Evolutionary conservation across 805 yeast species (phyloP), one percentile per base, ranked within the genome.

Genomic region (Hanseniaspora singularis): DNA sequence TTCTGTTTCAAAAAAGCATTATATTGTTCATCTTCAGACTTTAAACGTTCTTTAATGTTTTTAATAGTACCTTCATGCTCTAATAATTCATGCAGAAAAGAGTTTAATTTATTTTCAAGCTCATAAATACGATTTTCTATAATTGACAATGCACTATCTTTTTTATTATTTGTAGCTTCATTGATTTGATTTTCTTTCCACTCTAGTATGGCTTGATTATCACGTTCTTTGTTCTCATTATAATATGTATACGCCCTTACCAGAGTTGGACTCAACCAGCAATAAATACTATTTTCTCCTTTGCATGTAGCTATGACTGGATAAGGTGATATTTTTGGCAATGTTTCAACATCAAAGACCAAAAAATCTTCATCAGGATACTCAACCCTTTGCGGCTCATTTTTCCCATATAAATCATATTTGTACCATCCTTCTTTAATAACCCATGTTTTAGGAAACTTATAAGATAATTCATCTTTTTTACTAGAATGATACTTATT

Each of bases 201-300:
- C 6, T 42, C 23, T 19, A 15, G 11, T 12, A 42, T 12, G 6
- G 20, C 18, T 9, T 36, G 32, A 23, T 36, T 24, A 28, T 42
- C 46, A 2, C n/a, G 16, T 18, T 36, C 23, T 15, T 16, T 50
- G 55, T 33, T 42, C 7, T 9, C n/a, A 4, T 19, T 42, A 15
- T 42, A 42, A 16, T 1, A 51, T 38, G 1, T 53, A 38, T 42
- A 34, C 6, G 46, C 46, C 18, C 36, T 20, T 27, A 2, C 76
- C 18, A 92, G 60, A 58, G 72, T 78, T 0, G 99, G 98, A 0
- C 95, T 86, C 8, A 86, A 78, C 99, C 99, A 92, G 0, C 79
- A 77, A 57, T 88, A 92, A 95, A 96, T 87, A 0, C 95, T 94
- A 9, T 71, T 66, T 0, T 69, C 59, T 0, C 95, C 77, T 1